Conservation (phyloP, 2,329 filamentous ascomycete genomes). For the Mycosphaerella sp. region DNA sequence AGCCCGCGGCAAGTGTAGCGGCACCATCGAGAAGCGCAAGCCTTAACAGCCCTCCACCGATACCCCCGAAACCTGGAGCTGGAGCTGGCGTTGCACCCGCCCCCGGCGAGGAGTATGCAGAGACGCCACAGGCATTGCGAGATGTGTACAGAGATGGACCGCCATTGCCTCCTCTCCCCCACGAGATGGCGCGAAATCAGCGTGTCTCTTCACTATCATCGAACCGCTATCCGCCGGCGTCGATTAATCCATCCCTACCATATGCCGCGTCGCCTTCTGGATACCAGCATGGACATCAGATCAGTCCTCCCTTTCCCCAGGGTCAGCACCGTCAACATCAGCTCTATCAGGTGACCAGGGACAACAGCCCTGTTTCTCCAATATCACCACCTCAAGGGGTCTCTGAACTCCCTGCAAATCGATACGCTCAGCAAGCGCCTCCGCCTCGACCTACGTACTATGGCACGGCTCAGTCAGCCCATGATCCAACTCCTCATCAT, state of each 20-base stretch:
- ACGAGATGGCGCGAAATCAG: slow-evolving; percentile 2
- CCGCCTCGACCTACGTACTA: slow-evolving; percentile 10
- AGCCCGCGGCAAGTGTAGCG: slow-evolving; percentile 8
- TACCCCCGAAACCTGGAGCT: slow-evolving; percentile 52
- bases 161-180: slow-evolving; percentile 19
- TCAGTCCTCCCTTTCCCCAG: slow-evolving; percentile 32
- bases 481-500: slow-evolving; percentile 8
- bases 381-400: slow-evolving; percentile 25
- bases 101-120: slow-evolving; percentile 33
- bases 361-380: slow-evolving; percentile 31
- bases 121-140: slow-evolving; percentile 8
- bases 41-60: slow-evolving; percentile 38
- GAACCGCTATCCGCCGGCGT: neutral
- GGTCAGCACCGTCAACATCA: slow-evolving; percentile 26
- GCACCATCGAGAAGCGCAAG: slow-evolving; percentile 17
- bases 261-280: slow-evolving; percentile 27
- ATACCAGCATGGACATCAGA: slow-evolving; percentile 23
- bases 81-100: slow-evolving; percentile 39
- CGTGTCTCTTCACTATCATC: slow-evolving; percentile 6
- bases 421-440: slow-evolving; percentile 26
- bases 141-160: slow-evolving; percentile 27
- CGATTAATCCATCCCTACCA: neutral
- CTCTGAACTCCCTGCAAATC: slow-evolving; percentile 19
- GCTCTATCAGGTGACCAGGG: slow-evolving; percentile 15
- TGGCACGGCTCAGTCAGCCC: neutral